Evolutionary conservation across 768 basidiomycete genomes (phyloP), one percentile per base, ranked within the genome.

Genomic region (Lactifluus volemus): DNA sequence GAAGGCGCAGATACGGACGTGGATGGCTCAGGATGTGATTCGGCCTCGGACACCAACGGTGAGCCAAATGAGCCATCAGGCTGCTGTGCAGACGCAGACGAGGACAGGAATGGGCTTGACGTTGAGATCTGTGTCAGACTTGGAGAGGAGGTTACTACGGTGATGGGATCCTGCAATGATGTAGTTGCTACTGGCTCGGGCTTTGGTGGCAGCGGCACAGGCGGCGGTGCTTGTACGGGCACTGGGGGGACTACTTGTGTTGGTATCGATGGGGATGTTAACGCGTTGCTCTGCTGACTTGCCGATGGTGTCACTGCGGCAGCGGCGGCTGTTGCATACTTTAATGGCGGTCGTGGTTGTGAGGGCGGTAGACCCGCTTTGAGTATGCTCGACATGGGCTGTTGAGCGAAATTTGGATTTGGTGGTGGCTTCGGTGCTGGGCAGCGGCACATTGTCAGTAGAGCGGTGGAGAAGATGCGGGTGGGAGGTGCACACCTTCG

Each of bases 271-370:
- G 53, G 42, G 49, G 66, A 59, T 25, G 58, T 48, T 64, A 49
- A 59, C 75, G 70, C 57, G 79, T 75, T 59, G 80, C 75, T 65
- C 53, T 65, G 64, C 48, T 65, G 63, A 51, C 65, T 65, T 9
- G 70, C 48, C 55, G 70, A 63, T 34, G 76, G 67, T 9, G 73
- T 69, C 21, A 81, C 78, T 5, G 81, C 81, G 6, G 81, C 81
- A 1, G 92, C 94, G 2, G 93, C 95, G 0, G 92, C 93, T n/a
- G 92, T 84, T 36, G 96, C 88, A 70, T 97, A 97, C 53, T 89
- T 81, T 69, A 95, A 89, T 12, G 92, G 88, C 48, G 92, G 88
- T 56, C 78, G 82, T 61, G 78, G 80, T 57, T 81, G 77, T 65
- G 82, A 71, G 57, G 76, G 70, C 21, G 81, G 81, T n/a, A 90